Evolutionary conservation across 2,329 filamentous ascomycete species (phyloP).

Genomic region (Blastomyces parvus): DNA sequence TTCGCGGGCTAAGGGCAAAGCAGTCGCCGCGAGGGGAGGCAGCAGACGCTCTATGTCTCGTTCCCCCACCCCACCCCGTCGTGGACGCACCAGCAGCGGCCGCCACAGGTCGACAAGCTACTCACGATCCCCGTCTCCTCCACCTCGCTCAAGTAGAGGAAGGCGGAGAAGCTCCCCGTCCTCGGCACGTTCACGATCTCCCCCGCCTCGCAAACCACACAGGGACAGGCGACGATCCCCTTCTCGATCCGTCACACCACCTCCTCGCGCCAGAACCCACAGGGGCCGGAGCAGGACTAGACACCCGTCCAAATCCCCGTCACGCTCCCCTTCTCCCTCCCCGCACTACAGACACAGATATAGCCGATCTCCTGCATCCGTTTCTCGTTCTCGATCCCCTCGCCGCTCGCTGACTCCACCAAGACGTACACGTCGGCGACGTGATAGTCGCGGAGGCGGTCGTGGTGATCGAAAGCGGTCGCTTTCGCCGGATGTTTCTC

Average conservation of each 20-base stretch:
- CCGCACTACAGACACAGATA: slow-evolving; percentile 16
- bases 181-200: slow-evolving; percentile 17
- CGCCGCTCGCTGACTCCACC: slow-evolving; percentile 18
- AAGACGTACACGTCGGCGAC: slow-evolving; percentile 8
- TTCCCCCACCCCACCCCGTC: slow-evolving; percentile 23
- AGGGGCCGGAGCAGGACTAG: slow-evolving; percentile 10
- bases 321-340: slow-evolving; percentile 21
- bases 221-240: slow-evolving; percentile 2
- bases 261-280: slow-evolving; percentile 21
- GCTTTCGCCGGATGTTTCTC: neutral
- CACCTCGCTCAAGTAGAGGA: slow-evolving; percentile 15
- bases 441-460: slow-evolving; percentile 6
- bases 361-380: slow-evolving; percentile 11
- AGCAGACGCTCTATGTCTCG: slow-evolving; percentile 24
- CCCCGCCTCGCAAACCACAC: slow-evolving; percentile 17
- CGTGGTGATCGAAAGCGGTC: slow-evolving; percentile 8
- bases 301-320: slow-evolving; percentile 17
- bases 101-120: slow-evolving; percentile 19
- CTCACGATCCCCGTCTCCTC: slow-evolving; percentile 12
- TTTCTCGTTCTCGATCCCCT: slow-evolving; percentile 18
- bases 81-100: neutral
- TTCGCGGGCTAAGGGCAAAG: slow-evolving; percentile 19
- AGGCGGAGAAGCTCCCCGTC: slow-evolving; percentile 27
- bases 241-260: slow-evolving; percentile 17
- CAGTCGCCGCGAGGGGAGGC: slow-evolving; percentile 17